A percentile compares a stretch with the other conserved stretches of the same genome.
phyloP scores from a whole-genome alignment of 495 filamentous ascomycete species.

The Xeromyces bisporus region DNA sequence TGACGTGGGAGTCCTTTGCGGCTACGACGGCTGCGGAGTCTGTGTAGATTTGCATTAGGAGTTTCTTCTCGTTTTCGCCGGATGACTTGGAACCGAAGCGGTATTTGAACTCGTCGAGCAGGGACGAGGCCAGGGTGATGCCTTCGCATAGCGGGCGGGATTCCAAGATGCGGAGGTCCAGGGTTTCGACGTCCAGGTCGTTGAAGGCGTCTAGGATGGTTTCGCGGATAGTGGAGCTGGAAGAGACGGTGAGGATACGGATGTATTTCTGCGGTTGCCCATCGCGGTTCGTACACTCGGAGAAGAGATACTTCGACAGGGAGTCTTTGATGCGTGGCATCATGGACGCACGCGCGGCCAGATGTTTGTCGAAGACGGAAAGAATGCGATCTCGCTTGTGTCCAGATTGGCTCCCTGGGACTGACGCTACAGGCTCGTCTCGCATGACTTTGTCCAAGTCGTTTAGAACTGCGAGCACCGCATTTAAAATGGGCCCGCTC shows the following conservation, averaged over 20 bases:
- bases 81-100: constrained; percentile 6
- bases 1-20: constrained; percentile 25
- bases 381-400: constrained; percentile 11
- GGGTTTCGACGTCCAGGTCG: constrained; percentile 9
- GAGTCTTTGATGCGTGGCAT: constrained; percentile 14
- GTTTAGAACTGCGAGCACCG: constrained; percentile 27
- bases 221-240: constrained; percentile 41
- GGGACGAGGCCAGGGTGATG: constrained; percentile 31
- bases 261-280: constrained; percentile 14
- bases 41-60: constrained; percentile 34
- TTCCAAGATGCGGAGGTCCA: constrained; percentile 45
- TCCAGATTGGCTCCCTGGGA: too few relatives aligned
- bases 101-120: constrained; percentile 19
- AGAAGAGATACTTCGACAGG: constrained; percentile 19
- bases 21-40: constrained; percentile 45
- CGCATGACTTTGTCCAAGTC: constrained; percentile 17
- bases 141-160: constrained; percentile 52
- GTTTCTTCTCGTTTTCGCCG: constrained; percentile 1
- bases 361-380: constrained; percentile 13
- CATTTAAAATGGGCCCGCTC: constrained; percentile 39
- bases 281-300: constrained; percentile 10
- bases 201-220: constrained; percentile 17
- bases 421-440: too few relatives aligned
- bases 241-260: constrained; percentile 39
- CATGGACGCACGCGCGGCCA: constrained; percentile 13